phyloP scores from a whole-genome alignment of 2,329 filamentous ascomycete genomes.

The Aspergillus tanneri region DNA sequence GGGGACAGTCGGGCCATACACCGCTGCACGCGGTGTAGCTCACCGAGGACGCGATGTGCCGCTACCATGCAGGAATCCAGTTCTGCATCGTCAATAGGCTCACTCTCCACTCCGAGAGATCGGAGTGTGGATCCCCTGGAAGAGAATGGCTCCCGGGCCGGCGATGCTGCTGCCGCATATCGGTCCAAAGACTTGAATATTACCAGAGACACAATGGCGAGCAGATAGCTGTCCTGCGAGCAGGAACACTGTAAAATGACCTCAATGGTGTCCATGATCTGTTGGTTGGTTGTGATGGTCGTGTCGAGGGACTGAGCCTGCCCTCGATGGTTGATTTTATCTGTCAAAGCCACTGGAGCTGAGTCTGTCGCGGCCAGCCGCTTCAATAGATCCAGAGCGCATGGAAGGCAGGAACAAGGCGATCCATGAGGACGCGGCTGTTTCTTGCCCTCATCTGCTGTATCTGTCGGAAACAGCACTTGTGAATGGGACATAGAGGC shows the following conservation, averaged over 20 bases:
- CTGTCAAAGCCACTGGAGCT: not conserved
- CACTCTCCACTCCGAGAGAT: no score
- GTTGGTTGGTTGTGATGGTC: slow-evolving; percentile 21
- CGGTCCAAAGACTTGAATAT: slow-evolving; percentile 37
- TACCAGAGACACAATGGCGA: slow-evolving; percentile 34
- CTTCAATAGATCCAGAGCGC: slow-evolving; percentile 3
- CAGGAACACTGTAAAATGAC: slow-evolving; percentile 37
- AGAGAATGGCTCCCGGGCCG: not conserved
- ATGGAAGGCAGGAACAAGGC: not conserved
- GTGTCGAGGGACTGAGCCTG: not conserved
- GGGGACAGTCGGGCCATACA: slow-evolving; percentile 31
- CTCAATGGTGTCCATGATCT: slow-evolving; percentile 28
- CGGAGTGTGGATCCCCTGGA: not conserved
- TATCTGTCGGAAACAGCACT: not conserved
- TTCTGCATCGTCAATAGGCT: not conserved
- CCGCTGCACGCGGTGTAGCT: slow-evolving; percentile 38
- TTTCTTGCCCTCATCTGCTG: not conserved
- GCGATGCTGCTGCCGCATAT: slow-evolving; percentile 29
- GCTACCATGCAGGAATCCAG: slow-evolving; percentile 16
- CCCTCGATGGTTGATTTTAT: no score
- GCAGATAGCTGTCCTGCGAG: slow-evolving; percentile 33
- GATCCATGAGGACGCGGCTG: not conserved
- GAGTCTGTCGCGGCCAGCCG: not conserved
- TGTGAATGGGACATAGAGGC: not conserved
- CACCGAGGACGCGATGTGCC: slow-evolving; percentile 37